Conservation (phyloP, 768 basidiomycete genomes). For the Dioszegia aurantiaca region DNA sequence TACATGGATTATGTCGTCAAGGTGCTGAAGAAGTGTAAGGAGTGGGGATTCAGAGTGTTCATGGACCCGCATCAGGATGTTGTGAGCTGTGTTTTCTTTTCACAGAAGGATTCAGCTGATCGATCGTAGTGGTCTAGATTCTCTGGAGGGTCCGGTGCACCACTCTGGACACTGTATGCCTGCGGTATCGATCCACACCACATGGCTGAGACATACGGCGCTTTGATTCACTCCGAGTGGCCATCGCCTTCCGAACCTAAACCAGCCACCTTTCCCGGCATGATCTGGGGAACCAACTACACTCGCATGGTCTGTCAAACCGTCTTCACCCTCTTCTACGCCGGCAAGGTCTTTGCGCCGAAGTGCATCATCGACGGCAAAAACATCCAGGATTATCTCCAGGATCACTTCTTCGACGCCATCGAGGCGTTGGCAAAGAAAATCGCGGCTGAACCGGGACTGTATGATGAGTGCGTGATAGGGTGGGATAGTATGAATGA, state of each 20-base stretch:
- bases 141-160: conserved; percentile 93
- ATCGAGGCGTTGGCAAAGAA: conserved; percentile 70
- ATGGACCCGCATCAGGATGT: conserved; percentile 96
- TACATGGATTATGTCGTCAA: conserved; percentile 89
- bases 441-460: conserved; percentile 65
- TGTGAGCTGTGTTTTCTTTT: conserved; percentile 58
- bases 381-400: conserved; percentile 90
- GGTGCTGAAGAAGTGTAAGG: conserved; percentile 82
- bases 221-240: conserved; percentile 87
- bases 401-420: conserved; percentile 76
- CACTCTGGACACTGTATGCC: conserved; percentile 71
- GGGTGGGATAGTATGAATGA: conserved; percentile 98
- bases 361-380: conserved; percentile 76
- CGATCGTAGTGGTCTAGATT: conserved; percentile 82
- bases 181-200: conserved; percentile 85
- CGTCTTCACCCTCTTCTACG: conserved; percentile 91
- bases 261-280: conserved; percentile 75
- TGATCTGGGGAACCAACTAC: conserved; percentile 98
- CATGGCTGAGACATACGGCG: conserved; percentile 78
- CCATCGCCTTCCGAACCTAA: conserved; percentile 62
- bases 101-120: conserved; percentile 2
- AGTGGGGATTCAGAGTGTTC: conserved; percentile 86
- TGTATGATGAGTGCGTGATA: conserved; percentile 81
- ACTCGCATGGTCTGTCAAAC: conserved; percentile 83
- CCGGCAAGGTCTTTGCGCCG: conserved; percentile 82